A percentile compares a stretch with the other conserved stretches of the same genome.
Evolutionary conservation across 306 rosid species (phyloP).

Genomic region (Cicer bijugum): DNA sequence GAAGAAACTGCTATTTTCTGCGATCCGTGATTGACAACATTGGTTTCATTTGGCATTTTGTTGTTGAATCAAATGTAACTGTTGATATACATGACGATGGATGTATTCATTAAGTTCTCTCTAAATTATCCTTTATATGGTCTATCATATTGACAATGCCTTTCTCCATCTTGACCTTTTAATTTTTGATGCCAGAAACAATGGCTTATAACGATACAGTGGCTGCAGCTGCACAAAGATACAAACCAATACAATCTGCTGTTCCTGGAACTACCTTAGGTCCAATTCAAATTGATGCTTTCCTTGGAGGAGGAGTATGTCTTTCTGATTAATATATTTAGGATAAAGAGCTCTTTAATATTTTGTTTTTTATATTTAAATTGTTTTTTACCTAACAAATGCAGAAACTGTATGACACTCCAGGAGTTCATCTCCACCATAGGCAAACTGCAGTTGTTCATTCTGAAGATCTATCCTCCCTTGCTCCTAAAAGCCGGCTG

Average conservation of each 20-base stretch:
- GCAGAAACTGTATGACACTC: constrained; percentile 89
- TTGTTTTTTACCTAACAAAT: constrained; percentile 10
- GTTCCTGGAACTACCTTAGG: constrained; percentile 99
- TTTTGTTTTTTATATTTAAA: not conserved
- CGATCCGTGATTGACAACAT: not conserved
- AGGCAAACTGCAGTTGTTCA: constrained; percentile 90
- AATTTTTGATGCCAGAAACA: constrained; percentile 59
- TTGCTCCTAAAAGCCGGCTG: constrained; percentile 91
- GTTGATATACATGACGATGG: constrained; percentile 18
- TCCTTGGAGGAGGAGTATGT: constrained; percentile 91
- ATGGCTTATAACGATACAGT: constrained; percentile 80
- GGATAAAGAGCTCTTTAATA: constrained; percentile 7
- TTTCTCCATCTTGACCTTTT: constrained; percentile 44
- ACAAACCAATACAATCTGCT: constrained; percentile 95
- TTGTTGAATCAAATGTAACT: constrained; percentile 29
- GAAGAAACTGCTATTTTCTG: too few relatives aligned
- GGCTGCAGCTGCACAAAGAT: constrained; percentile 90
- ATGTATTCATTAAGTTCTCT: not conserved
- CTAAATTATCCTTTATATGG: constrained; percentile 20
- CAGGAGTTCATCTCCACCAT: constrained; percentile 98
- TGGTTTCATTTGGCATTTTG: constrained; percentile 35
- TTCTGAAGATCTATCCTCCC: constrained; percentile 80
- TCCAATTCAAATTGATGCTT: constrained; percentile 91
- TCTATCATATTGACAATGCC: constrained; percentile 30
- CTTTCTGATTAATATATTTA: constrained; percentile 25